Base-by-base conservation (phyloP, 352 stramenopile genomes). In the Phytophthora nicotianae region DNA sequence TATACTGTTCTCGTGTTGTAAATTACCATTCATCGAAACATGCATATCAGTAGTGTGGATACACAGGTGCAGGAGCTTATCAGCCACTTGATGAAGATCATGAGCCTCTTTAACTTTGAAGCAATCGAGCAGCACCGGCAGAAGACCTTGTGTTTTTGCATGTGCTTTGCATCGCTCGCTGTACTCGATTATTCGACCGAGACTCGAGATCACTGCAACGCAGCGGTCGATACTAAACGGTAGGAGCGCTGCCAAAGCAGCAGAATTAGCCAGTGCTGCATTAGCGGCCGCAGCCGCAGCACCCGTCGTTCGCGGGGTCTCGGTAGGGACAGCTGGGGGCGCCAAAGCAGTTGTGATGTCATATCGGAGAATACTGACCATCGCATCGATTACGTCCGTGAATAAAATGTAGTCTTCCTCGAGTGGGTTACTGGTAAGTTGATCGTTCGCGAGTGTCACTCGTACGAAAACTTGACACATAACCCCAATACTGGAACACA, bases 21-120 rank as follows among this genome's bases (percentile, higher is more conserved):
- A n/a, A n/a, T n/a, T n/a, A n/a, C n/a, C n/a, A n/a, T n/a, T n/a
- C n/a, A n/a, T 26, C 10, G 20, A 13, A 7, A n/a, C 23, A 24
- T 35, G 23, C 11, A 5, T 9, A 32, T 69, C 54, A 16, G 23
- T 8, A 5, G 68, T 53, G 24, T 53, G 51, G 2, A 62, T 48
- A 23, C 78, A 86, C 3, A 89, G 32, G 45, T 91, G 79, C 4
- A 91, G 62, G 9, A 91, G 46, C 26, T 88, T 91, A 40, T 91
- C 82, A 1, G 68, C 66, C 0, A 80, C 72, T 68, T 91, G 82
- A 40, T 83, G 62, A 4, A 89, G 65, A 2, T 59, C 41, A 3
- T 53, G n/a, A 4, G 74, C 58, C 0, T 67, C 33, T 5, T 68
- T 54, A 7, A 89, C 37, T 5, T 70, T 74, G 48, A 81, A 79